Evolutionary conservation across 306 rosid species (phyloP).

Genomic region (Hippophae rhamnoides): DNA sequence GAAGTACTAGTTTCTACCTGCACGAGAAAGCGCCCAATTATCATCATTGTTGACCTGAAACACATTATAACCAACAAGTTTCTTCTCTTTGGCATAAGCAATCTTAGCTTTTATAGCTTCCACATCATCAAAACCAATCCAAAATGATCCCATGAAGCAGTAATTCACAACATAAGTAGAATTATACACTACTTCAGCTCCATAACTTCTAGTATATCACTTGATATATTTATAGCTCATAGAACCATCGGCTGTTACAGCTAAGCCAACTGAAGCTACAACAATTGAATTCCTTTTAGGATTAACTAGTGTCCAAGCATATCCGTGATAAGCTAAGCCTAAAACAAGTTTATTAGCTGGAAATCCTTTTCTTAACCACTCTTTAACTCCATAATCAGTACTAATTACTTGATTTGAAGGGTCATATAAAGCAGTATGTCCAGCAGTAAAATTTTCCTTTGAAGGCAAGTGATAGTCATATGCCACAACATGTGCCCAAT

Average conservation of each 20-base stretch:
- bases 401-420: background rate
- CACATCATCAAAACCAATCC: slow-evolving; percentile 42
- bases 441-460: too few relatives aligned
- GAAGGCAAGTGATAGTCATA: too few relatives aligned
- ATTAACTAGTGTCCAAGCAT: slow-evolving; percentile 28
- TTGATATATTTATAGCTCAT: too few relatives aligned
- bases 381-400: slow-evolving; percentile 21
- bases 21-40: slow-evolving; percentile 30
- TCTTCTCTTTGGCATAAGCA: slow-evolving; percentile 19
- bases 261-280: too few relatives aligned
- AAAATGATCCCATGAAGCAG: slow-evolving; percentile 23
- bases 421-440: too few relatives aligned
- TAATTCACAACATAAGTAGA: slow-evolving; percentile 29
- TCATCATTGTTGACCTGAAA: too few relatives aligned
- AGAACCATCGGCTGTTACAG: too few relatives aligned
- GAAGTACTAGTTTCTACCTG: slow-evolving; percentile 18
- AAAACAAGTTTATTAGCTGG: slow-evolving; percentile 18
- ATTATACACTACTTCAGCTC: slow-evolving; percentile 13
- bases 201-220: too few relatives aligned
- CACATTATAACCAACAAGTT: slow-evolving; percentile 16
- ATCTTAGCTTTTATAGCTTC: slow-evolving; percentile 28
- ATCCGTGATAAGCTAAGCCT: slow-evolving; percentile 39
- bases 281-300: background rate
- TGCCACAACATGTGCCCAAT: too few relatives aligned
- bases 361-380: slow-evolving; percentile 23